Evolutionary conservation across 2,329 filamentous ascomycete genomes (phyloP), one percentile per base, ranked within the genome.

Genomic region (Phoma sp.): DNA sequence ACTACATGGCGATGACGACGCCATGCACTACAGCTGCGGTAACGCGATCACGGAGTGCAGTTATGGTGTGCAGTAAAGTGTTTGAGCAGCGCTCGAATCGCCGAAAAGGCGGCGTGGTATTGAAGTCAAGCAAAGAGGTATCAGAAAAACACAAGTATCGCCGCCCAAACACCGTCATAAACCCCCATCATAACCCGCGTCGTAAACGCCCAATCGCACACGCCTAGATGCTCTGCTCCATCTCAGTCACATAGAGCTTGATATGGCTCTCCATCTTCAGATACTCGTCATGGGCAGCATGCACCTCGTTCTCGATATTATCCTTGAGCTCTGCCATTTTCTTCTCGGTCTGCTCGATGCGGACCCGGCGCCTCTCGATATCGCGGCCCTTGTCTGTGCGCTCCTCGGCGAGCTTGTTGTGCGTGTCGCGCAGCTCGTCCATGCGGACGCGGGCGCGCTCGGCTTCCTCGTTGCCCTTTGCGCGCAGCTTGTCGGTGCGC

Each of bases 321-420:
- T 98, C 95, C 72, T 97, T 98, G 64, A 99, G 83, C 75, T 99
- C 95, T 42, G 89, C 87, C 93, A 98, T 99, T 93, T 98, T 98
- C 80, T 98, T 98, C 83, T 98, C 93, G 7, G 91, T 96, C 79
- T 97, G 92, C 77, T 99, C 95, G 60, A 99, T 98, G 57, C 93
- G 83, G n/a, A 97, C 91, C 64, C 90, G 86, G 66, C 93, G 83
- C 70, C 89, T 87, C 80, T 99, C 95, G 79, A 98, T 96, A 70
- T 98, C 93, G 53, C 91, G 88, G 30, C 89, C 88, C 77, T 96
- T 96, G 49, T 95, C 91, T 1, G 84, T 85, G 59, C 93, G 83
- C 80, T 99, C 93, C 69, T 93, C 89, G 0, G 89, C 89, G 57
- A 98, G 79, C 70, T 87, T 86, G 68, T 86, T 86, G 75, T 99